Conservation (phyloP, 2,329 filamentous ascomycete genomes). For the Alternaria longipes region DNA sequence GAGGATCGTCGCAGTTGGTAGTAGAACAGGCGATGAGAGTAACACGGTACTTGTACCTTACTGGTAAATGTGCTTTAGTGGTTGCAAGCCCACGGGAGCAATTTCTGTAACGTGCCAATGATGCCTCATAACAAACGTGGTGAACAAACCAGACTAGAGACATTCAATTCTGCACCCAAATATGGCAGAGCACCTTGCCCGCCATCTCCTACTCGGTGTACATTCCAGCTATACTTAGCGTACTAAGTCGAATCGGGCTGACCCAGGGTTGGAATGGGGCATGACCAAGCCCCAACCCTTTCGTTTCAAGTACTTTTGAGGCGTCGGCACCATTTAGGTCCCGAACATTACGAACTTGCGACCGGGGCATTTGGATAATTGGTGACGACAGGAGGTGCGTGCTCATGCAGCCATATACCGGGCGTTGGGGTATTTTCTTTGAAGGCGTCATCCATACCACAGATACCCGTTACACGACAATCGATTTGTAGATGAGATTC, state of each 20-base stretch:
- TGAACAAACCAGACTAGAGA: conserved; percentile 48
- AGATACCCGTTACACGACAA: conserved; percentile 27
- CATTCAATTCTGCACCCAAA: conserved; percentile 44
- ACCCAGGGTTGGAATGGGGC: conserved; percentile 42
- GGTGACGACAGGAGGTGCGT: conserved; percentile 30
- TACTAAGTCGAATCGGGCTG: conserved; percentile 19
- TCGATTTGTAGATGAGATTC: conserved; percentile 17
- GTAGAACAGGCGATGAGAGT: conserved; percentile 26
- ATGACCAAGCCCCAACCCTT: conserved; percentile 41
- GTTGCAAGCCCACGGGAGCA: conserved; percentile 36
- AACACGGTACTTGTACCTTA: conserved; percentile 37
- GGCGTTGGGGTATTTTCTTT: conserved; percentile 27
- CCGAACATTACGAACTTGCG: conserved; percentile 24
- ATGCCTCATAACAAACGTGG: conserved; percentile 44
- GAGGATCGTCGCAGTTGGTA: conserved; percentile 14
- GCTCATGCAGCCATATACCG: conserved; percentile 37
- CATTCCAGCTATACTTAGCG: conserved; percentile 51
- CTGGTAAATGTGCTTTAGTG: conserved; percentile 22
- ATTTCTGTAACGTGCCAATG: conserved; percentile 39
- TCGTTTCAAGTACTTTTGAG: conserved; percentile 37
- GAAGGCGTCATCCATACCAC: conserved; percentile 23
- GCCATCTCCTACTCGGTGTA: conserved; percentile 40
- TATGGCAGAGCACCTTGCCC: conserved; percentile 41
- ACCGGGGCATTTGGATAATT: conserved; percentile 37
- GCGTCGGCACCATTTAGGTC: conserved; percentile 27